Percentiles rank a stretch among this genome's conserved stretches.
Evolutionary conservation across 768 basidiomycete species (phyloP).

Genomic region (Lentinula guzmanii): DNA sequence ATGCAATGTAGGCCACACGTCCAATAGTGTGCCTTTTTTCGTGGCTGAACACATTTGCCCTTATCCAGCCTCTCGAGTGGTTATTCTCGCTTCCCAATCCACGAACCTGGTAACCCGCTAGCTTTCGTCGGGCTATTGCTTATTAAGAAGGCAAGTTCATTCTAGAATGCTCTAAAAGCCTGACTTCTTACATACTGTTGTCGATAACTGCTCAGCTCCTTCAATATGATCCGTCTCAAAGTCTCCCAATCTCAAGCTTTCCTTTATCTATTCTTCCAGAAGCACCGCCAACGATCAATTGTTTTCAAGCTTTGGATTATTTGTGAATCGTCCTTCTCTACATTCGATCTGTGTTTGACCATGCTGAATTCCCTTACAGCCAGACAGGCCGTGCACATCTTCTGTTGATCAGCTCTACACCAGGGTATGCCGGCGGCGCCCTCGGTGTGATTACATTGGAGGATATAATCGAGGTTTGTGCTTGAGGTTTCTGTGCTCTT

Average conservation of each 20-base stretch:
- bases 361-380: slow-evolving; percentile 26
- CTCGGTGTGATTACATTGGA: slow-evolving; percentile 90
- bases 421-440: slow-evolving; percentile 77
- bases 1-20: slow-evolving; percentile 48
- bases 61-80: slow-evolving; percentile 59
- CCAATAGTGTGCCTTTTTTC: neutral
- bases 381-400: slow-evolving; percentile 95
- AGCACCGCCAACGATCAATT: slow-evolving; percentile 82
- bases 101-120: slow-evolving; percentile 59
- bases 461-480: slow-evolving; percentile 68
- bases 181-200: neutral
- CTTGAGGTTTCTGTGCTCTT: neutral
- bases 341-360: neutral
- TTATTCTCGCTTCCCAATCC: slow-evolving; percentile 90
- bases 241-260: slow-evolving; percentile 68
- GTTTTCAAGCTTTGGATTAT: slow-evolving; percentile 92
- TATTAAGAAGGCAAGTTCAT: slow-evolving; percentile 62
- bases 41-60: neutral
- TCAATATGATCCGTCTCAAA: slow-evolving; percentile 81
- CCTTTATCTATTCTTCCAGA: slow-evolving; percentile 83
- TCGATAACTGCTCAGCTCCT: slow-evolving; percentile 52
- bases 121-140: slow-evolving; percentile 80
- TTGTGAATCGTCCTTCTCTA: slow-evolving; percentile 45
- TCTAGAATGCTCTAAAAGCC: neutral
- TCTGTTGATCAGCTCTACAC: slow-evolving; percentile 76